Conservation (phyloP, 352 stramenopile genomes). For the Pythium vanterpoolii region DNA sequence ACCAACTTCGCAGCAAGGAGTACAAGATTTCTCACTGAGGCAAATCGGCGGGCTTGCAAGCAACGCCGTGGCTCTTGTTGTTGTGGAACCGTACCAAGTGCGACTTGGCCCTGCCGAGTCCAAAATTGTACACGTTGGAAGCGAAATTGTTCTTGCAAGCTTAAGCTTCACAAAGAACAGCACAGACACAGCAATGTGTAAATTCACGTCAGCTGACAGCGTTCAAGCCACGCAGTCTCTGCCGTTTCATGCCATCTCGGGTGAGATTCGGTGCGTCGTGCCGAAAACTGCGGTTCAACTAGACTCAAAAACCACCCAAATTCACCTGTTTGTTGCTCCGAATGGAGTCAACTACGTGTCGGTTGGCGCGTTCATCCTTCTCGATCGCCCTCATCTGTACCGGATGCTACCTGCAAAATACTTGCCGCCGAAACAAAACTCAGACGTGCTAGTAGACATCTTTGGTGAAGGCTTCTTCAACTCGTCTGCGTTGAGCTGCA, state of each 20-base stretch:
- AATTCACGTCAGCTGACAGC: not conserved
- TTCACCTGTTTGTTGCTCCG: slow-evolving; percentile 1
- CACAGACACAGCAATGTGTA: not conserved
- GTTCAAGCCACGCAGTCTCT: not conserved
- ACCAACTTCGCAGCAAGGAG: not conserved
- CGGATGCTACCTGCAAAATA: slow-evolving; percentile 1
- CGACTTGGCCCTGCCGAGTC: not conserved
- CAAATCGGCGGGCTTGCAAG: slow-evolving; percentile 10
- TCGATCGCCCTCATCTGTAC: slow-evolving; percentile 10
- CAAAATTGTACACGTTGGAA: slow-evolving; percentile 3
- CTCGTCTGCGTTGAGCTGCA: slow-evolving; percentile 1
- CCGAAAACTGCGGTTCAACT: not conserved
- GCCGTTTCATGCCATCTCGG: not conserved
- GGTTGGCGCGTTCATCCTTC: slow-evolving; percentile 5
- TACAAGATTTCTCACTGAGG: slow-evolving; percentile 6
- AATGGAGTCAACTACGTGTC: slow-evolving; percentile 19
- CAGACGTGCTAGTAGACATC: not conserved
- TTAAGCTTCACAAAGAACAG: not conserved
- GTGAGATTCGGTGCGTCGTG: slow-evolving; percentile 15
- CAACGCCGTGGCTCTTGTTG: not conserved
- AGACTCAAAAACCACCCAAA: not conserved
- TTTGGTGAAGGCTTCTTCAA: slow-evolving; percentile 21
- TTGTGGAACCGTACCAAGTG: slow-evolving; percentile 11
- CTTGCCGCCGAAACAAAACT: not conserved
- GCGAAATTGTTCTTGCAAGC: slow-evolving; percentile 4